Conservation (phyloP, 352 stramenopile species). For the Pythium scleroteichum region DNA sequence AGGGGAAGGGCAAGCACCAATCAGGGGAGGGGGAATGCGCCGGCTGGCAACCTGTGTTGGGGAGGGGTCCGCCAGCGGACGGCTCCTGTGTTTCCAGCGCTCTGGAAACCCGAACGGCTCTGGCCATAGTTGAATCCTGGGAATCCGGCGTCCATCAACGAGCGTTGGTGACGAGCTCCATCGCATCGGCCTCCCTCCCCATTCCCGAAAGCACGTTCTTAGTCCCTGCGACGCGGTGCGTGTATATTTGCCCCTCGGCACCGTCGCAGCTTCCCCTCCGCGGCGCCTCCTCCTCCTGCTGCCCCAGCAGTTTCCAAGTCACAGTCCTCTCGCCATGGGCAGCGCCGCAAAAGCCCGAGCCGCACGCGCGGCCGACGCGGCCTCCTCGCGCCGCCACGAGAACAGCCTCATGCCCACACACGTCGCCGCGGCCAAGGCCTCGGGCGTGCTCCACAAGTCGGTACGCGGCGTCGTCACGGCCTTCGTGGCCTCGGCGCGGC, state of each 20-base stretch:
- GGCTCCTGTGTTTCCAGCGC: too few relatives aligned
- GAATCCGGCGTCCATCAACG: conserved; percentile 10
- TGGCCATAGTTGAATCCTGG: conserved; percentile 13
- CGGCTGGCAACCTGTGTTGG: neutral
- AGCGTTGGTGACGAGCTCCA: too few relatives aligned
- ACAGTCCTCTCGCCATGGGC: conserved; percentile 1
- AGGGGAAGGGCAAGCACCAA: conserved; percentile 20
- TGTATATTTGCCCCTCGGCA: neutral
- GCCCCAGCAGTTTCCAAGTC: neutral
- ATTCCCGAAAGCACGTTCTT: too few relatives aligned
- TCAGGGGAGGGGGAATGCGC: conserved; percentile 5
- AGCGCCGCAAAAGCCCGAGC: conserved; percentile 20
- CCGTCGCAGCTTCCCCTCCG: too few relatives aligned
- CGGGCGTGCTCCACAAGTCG: conserved; percentile 25
- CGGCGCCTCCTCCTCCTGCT: too few relatives aligned
- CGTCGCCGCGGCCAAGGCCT: conserved; percentile 10
- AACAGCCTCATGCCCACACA: conserved; percentile 23
- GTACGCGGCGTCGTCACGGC: conserved; percentile 26
- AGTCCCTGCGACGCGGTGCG: too few relatives aligned
- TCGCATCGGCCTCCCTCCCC: too few relatives aligned
- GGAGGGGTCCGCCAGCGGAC: neutral
- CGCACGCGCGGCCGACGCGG: conserved; percentile 10
- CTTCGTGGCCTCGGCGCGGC: conserved; percentile 32
- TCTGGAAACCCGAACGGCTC: too few relatives aligned
- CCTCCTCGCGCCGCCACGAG: conserved; percentile 12